A percentile compares a stretch with the other conserved stretches of the same genome.
These are phyloP conservation scores for Cerioporus squamosus DNA, from an alignment of 1,284 basidiomycete genomes.

Conservation along the genomic window DNA sequence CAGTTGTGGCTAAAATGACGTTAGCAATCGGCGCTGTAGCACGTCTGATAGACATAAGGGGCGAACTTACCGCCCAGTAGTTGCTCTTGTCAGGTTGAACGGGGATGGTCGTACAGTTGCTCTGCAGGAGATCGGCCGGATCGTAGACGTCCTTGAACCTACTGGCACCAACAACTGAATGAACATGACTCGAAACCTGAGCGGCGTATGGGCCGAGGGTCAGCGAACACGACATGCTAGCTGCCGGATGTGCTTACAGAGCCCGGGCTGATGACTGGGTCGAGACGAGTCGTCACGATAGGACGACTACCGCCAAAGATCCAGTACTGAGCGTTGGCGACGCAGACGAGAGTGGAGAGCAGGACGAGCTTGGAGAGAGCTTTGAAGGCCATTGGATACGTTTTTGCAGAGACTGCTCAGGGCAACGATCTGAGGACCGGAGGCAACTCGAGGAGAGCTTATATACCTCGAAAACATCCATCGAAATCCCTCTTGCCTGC, in stretches of 20 bases:
- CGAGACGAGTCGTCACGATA: slow-evolving; percentile 32
- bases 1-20: slow-evolving; percentile 16
- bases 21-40: not conserved
- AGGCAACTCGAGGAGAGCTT: not conserved
- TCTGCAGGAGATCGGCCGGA: slow-evolving; percentile 25
- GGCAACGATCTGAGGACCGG: not conserved
- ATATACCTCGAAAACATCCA: not conserved
- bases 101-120: slow-evolving; percentile 29
- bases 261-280: slow-evolving; percentile 34
- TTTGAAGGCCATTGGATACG: not conserved
- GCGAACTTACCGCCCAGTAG: slow-evolving; percentile 31
- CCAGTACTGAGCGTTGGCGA: slow-evolving; percentile 29
- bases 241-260: slow-evolving; percentile 12
- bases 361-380: slow-evolving; percentile 17
- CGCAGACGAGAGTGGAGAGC: slow-evolving; percentile 10
- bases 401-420: not conserved
- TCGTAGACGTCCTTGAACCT: slow-evolving; percentile 28
- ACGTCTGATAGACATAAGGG: not conserved
- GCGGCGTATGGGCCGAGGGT: not conserved
- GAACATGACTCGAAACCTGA: slow-evolving; percentile 30
- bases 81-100: slow-evolving; percentile 31
- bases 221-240: no score
- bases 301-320: slow-evolving; percentile 31
- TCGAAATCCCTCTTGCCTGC: no score
- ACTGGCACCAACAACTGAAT: slow-evolving; percentile 35